phyloP scores from a whole-genome alignment of 768 basidiomycete species.

The Butyriboletus loyo region DNA sequence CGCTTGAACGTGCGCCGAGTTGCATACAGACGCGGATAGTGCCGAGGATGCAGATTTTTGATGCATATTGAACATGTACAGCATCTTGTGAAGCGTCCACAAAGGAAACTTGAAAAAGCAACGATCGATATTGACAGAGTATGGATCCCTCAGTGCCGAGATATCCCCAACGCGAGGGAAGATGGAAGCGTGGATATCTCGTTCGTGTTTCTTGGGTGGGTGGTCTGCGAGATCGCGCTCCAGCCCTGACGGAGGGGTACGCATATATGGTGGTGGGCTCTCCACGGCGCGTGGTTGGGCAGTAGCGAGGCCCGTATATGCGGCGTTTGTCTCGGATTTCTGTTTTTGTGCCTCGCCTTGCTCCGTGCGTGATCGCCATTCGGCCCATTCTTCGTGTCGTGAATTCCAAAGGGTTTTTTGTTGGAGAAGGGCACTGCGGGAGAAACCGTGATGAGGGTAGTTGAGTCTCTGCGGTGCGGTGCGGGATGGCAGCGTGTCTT shows the following conservation, averaged over 20 bases:
- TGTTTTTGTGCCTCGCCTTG: constrained; percentile 2
- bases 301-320: constrained; percentile 27
- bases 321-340: constrained; percentile 8
- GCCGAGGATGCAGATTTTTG: constrained; percentile 13
- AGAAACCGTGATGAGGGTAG: constrained; percentile 60
- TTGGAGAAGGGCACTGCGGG: constrained; percentile 55
- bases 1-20: background rate
- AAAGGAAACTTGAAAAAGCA: constrained; percentile 54
- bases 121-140: constrained; percentile 54
- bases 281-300: background rate
- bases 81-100: constrained; percentile 64
- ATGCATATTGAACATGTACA: constrained; percentile 63
- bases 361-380: constrained; percentile 26
- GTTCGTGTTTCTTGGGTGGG: constrained; percentile 4
- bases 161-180: constrained; percentile 68
- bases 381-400: constrained; percentile 52
- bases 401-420: constrained; percentile 61
- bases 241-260: constrained; percentile 27
- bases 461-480: constrained; percentile 36
- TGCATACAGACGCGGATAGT: constrained; percentile 13
- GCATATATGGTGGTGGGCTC: constrained; percentile 18
- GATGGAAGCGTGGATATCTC: constrained; percentile 27
- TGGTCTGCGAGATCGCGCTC: constrained; percentile 26
- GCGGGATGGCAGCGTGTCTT: constrained; percentile 2
- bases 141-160: constrained; percentile 54